Base-by-base conservation (phyloP, 2,329 filamentous ascomycete species). In the Plectosphaerella plurivora region DNA sequence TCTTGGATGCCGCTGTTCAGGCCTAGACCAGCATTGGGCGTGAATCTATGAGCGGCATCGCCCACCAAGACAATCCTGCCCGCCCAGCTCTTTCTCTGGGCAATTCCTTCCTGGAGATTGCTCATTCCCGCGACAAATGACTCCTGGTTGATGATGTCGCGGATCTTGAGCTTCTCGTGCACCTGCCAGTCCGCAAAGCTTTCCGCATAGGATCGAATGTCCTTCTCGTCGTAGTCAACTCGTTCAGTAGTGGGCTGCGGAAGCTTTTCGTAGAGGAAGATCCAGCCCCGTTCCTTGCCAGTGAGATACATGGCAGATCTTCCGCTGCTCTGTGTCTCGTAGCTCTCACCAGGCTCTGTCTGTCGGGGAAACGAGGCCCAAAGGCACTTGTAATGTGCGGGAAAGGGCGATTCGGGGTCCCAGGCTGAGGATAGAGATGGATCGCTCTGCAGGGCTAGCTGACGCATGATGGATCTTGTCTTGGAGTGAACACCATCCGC, bases 41-140 rank as follows among this genome's bases (percentile, higher is more conserved):
- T 71, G 49, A 67, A 66, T 35, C 72, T 72, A 51, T 73, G 70
- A 2, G 60, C 63, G 0, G 70, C 57, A 44, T 73, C 71, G 0
- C 71, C 70, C 0, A 58, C 62, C 1, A 73, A 64, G 1, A 68
- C 68, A 10, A 73, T 57, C 1, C 66, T 59, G 3, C 68, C 66
- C 7, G 37, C 37, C 55, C 60, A 64, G 52, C 64, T 68, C 70
- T 68, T 73, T 39, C 68, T 58, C 11, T 57, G 47, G 7, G 68
- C 59, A 2, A 72, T 61, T 0, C 70, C 71, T 47, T 73, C 70
- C n/a, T 71, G 67, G 1, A 73, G 56, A 36, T 65, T 63, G 0
- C 64, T 61, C 16, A 71, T 56, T 3, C 67, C 67, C 1, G 59
- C 58, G 11, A 51, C 25, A 50, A 67, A 67, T 0, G 68, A 62